A percentile compares a stretch with the other conserved stretches of the same genome.
These are phyloP conservation scores for Yamadazyma kanchanaburiensis DNA, from an alignment of 1,139 yeast genomes.

Conservation along the genomic window DNA sequence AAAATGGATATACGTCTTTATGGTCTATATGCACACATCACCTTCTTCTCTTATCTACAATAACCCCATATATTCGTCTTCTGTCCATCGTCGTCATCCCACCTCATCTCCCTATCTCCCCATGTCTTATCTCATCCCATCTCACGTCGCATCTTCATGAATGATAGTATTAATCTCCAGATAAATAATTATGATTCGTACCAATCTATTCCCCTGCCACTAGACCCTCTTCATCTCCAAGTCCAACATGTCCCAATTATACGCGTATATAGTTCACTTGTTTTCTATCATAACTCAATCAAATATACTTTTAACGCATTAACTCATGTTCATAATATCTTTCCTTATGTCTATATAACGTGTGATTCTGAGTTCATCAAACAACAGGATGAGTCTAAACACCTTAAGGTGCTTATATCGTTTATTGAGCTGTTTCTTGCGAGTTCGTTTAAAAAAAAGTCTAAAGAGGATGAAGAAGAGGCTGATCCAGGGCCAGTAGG, in stretches of 20 bases:
- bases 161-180: slow-evolving; percentile 29
- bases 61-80: too few relatives aligned
- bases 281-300: slow-evolving; percentile 32
- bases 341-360: slow-evolving; percentile 74
- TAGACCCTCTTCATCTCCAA: slow-evolving; percentile 28
- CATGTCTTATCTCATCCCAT: too few relatives aligned
- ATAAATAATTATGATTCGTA: slow-evolving; percentile 64
- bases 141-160: too few relatives aligned
- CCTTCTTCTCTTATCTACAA: too few relatives aligned
- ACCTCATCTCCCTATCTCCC: too few relatives aligned
- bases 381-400: slow-evolving; percentile 6
- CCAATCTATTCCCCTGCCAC: slow-evolving; percentile 36
- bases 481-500: too few relatives aligned
- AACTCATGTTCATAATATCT: slow-evolving; percentile 79
- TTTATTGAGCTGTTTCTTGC: slow-evolving; percentile 18
- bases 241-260: slow-evolving; percentile 66
- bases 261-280: slow-evolving; percentile 61
- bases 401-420: slow-evolving; percentile 12
- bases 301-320: slow-evolving; percentile 21
- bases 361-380: slow-evolving; percentile 21
- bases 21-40: too few relatives aligned
- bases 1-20: too few relatives aligned
- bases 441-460: slow-evolving; percentile 13
- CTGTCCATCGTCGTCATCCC: too few relatives aligned
- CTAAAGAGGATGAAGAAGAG: slow-evolving; percentile 10